phyloP scores from a whole-genome alignment of 2,329 filamentous ascomycete genomes.

The Periconia macrospinosa region DNA sequence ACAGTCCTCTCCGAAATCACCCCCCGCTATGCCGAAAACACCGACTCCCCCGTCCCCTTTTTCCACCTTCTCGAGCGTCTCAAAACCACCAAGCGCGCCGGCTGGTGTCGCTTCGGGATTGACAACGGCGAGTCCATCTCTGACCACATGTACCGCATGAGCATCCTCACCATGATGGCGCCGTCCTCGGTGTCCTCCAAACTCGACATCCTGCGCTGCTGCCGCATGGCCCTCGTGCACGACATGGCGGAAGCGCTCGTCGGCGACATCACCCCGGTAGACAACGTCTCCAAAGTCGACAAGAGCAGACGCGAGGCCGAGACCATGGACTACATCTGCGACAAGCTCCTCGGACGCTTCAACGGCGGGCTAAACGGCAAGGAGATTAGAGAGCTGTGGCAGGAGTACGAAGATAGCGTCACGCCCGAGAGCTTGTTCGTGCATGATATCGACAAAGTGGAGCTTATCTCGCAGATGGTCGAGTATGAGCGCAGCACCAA shows the following conservation, averaged over 20 bases:
- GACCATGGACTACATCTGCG: conserved; percentile 90
- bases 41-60: conserved; percentile 80
- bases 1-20: conserved; percentile 67
- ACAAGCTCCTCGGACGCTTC: conserved; percentile 71
- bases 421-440: conserved; percentile 88
- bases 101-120: conserved; percentile 89
- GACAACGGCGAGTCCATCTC: conserved; percentile 80
- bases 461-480: conserved; percentile 90
- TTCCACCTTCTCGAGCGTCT: conserved; percentile 92
- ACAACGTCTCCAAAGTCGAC: conserved; percentile 80
- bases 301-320: conserved; percentile 84
- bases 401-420: conserved; percentile 88
- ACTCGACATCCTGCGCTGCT: conserved; percentile 80
- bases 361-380: conserved; percentile 69
- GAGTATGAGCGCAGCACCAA: conserved; percentile 83
- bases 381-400: conserved; percentile 80
- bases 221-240: conserved; percentile 93
- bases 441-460: conserved; percentile 97
- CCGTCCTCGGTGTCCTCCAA: conserved; percentile 71
- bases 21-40: conserved; percentile 59
- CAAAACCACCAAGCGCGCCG: conserved; percentile 95
- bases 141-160: conserved; percentile 99
- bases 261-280: conserved; percentile 93
- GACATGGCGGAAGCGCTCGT: conserved; percentile 97
- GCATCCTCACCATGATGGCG: conserved; percentile 89